phyloP scores from a whole-genome alignment of 371 early-diverging fungal genomes.

The Actinomucor elegans region DNA sequence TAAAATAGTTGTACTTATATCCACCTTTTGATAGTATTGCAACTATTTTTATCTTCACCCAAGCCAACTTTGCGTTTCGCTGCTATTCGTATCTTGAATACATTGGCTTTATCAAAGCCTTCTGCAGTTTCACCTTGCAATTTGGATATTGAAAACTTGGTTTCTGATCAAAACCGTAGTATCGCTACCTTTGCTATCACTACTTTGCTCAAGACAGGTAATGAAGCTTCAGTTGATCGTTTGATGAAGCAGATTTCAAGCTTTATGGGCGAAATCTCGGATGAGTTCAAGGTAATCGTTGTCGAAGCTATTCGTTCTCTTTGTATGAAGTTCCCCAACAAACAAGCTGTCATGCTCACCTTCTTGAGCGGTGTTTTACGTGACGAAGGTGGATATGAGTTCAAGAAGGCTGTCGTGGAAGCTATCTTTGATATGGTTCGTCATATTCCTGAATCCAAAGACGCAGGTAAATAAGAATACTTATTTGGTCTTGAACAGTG shows the following conservation, averaged over 20 bases:
- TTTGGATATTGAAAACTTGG: constrained; percentile 95
- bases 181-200: constrained; percentile 99
- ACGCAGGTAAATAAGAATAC: constrained; percentile 59
- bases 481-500: too few species aligned
- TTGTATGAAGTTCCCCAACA: constrained; percentile 95
- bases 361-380: constrained; percentile 92
- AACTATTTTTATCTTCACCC: constrained; percentile 89
- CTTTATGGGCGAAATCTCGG: constrained; percentile 96
- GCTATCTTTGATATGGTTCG: constrained; percentile 96
- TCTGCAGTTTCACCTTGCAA: constrained; percentile 92
- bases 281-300: constrained; percentile 97
- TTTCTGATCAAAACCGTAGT: constrained; percentile 94
- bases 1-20: constrained; percentile 50
- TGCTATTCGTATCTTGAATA: constrained; percentile 93
- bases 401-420: constrained; percentile 94
- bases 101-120: constrained; percentile 85
- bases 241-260: constrained; percentile 97
- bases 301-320: constrained; percentile 96
- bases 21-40: constrained; percentile 61
- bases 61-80: constrained; percentile 95
- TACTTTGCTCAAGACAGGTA: constrained; percentile 97
- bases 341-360: constrained; percentile 89
- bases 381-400: constrained; percentile 97
- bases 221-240: constrained; percentile 95
- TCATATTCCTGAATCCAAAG: constrained; percentile 91